Evolutionary conservation across 78 protist genomes (phyloP), one percentile per base, ranked within the genome.

Genomic region (Bodo saltans): DNA sequence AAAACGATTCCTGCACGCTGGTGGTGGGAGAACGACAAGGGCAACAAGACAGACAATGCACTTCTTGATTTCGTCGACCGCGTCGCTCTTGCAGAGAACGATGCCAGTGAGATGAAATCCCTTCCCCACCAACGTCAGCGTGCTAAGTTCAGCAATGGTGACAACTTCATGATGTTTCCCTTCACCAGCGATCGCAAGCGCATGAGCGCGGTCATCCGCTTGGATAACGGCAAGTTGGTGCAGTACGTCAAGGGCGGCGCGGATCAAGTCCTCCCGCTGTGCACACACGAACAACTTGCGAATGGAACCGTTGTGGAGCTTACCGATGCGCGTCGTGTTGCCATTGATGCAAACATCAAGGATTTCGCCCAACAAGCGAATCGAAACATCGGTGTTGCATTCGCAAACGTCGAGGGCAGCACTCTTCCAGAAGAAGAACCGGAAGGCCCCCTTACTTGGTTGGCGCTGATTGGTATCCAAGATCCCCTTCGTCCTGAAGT

Each of bases 401-500:
- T 29, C 81, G 70, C 52, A 3, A n/a, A 12, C 39, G 34, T 28
- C n/a, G 30, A 11, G 23, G 26, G 38, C 3, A 26, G 4, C 34
- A n/a, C 37, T 26, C 42, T 39, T 35, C 52, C 82, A 35, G 38
- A 52, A 25, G 68, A 78, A 12, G 68, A 78, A 27, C 70, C 52
- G 35, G 75, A 69, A 33, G 47, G 68, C 41, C 68, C 74, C 68
- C 33, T 23, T 26, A 74, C 26, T 12, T 72, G 78, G 34, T 1
- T 86, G 29, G 80, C 79, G n/a, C n/a, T 87, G 17, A 29, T 74
- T 3, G 90, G 90, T 28, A 88, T 88, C 79, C 26, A 90, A 30
- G 96, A 93, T 84, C 93, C 92, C 32, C 80, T 92, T 70, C 38
- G 96, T 27, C 74, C 75, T 25, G 95, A 92, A 23, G 90, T 90